These are phyloP conservation scores for Exophiala sideris DNA, from an alignment of 2,329 filamentous ascomycete species.

Conservation along the genomic window DNA sequence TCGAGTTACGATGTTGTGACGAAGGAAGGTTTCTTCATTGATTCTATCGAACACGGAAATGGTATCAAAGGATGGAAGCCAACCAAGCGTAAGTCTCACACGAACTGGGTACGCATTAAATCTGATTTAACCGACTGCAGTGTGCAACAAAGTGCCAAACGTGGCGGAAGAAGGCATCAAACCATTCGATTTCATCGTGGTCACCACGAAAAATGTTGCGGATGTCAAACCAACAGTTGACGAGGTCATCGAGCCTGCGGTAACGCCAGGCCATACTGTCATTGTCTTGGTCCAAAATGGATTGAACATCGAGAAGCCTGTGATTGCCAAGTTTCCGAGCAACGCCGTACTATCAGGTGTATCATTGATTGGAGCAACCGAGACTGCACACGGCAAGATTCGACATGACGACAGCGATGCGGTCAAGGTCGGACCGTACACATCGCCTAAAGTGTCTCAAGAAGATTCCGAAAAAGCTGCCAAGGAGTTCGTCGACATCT, in stretches of 20 bases:
- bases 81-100: constrained; percentile 32
- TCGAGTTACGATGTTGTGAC: constrained; percentile 54
- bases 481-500: constrained; percentile 45
- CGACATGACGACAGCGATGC: constrained; percentile 52
- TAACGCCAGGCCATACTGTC: constrained; percentile 49
- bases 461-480: constrained; percentile 29
- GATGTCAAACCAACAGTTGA: constrained; percentile 49
- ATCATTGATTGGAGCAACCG: constrained; percentile 50
- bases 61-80: constrained; percentile 41
- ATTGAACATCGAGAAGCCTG: constrained; percentile 57
- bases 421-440: constrained; percentile 46
- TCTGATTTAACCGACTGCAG: constrained; percentile 29
- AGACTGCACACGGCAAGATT: constrained; percentile 47
- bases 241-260: constrained; percentile 50
- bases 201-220: constrained; percentile 57
- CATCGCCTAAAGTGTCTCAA: constrained; percentile 8
- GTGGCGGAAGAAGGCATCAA: constrained; percentile 29
- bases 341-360: constrained; percentile 54
- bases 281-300: constrained; percentile 61
- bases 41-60: constrained; percentile 50
- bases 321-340: constrained; percentile 48
- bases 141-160: constrained; percentile 49
- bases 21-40: constrained; percentile 50
- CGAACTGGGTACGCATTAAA: neutral
- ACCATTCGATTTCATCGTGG: constrained; percentile 54